Evolutionary conservation across 163 green algal genomes (phyloP).

Genomic region (Coccomyxa subellipsoidea): DNA sequence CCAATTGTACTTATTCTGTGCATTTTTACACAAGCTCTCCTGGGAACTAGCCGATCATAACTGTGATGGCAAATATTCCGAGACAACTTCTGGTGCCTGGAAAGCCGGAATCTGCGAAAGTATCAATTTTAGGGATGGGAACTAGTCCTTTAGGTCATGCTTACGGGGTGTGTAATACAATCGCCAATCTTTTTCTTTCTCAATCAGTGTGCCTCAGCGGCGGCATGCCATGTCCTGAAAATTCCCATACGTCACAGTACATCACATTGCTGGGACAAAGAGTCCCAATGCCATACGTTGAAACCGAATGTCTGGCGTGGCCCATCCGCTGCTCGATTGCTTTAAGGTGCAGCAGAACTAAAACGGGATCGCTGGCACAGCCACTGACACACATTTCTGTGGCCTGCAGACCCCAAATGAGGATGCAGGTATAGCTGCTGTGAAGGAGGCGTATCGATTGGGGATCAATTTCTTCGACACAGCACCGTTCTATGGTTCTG

Average conservation of each 20-base stretch:
- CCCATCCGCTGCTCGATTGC: background rate
- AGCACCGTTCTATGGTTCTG: conserved; percentile 85
- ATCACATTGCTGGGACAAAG: no score
- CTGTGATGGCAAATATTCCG: background rate
- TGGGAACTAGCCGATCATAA: background rate
- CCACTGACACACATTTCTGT: background rate
- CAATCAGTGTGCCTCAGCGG: background rate
- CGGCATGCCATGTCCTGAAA: background rate
- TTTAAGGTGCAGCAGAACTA: background rate
- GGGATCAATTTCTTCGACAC: conserved; percentile 98
- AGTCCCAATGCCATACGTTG: no score
- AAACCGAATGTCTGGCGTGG: no score
- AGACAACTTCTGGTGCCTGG: background rate
- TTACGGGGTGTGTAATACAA: conserved; percentile 6
- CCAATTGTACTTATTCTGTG: background rate
- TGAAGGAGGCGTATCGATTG: conserved; percentile 73
- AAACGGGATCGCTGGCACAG: background rate
- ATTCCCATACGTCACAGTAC: no score
- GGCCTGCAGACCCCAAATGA: conserved; percentile 47
- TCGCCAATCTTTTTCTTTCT: background rate
- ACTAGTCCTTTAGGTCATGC: conserved; percentile 15
- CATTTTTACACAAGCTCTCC: background rate
- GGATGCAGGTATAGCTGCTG: conserved; percentile 53
- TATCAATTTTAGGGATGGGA: conserved; percentile 3
- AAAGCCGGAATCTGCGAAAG: background rate